Conservation (phyloP, 805 yeast genomes). For the Wickerhamiella siamensis region DNA sequence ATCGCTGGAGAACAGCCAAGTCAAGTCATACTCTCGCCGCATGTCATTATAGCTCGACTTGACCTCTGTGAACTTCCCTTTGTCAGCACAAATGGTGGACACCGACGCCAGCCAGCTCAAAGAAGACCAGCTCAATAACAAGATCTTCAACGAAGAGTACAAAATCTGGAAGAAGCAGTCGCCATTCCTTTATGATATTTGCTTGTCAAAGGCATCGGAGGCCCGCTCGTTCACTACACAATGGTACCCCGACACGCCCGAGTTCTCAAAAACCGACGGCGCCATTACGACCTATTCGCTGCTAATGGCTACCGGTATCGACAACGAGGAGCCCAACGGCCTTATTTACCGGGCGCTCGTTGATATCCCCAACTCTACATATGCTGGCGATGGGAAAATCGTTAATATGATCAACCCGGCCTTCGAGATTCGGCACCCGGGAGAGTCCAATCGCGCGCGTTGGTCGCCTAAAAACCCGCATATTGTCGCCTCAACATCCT, state of each 20-base stretch:
- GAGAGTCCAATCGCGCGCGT: constrained; percentile 51
- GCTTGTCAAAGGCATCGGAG: constrained; percentile 37
- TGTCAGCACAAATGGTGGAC: constrained; percentile 2
- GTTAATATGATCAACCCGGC: constrained; percentile 5
- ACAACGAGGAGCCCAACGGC: constrained; percentile 20
- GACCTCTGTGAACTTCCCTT: no score
- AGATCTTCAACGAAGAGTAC: constrained; percentile 29
- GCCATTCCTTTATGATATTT: constrained; percentile 42
- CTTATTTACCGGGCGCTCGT: constrained; percentile 27
- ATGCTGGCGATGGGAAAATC: constrained; percentile 4
- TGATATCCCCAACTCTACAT: constrained; percentile 23
- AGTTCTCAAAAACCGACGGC: constrained; percentile 6
- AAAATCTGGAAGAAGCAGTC: constrained; percentile 51
- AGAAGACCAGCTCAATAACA: constrained; percentile 10
- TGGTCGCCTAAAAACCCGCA: constrained; percentile 35
- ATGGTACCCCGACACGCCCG: constrained; percentile 39
- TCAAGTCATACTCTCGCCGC: no score
- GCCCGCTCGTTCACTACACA: constrained; percentile 52
- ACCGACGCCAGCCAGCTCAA: neutral
- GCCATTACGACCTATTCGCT: constrained; percentile 30
- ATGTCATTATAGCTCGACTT: no score
- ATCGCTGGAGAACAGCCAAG: no score
- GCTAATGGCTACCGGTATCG: constrained; percentile 46
- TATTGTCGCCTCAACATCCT: constrained; percentile 41
- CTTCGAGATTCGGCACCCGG: constrained; percentile 44